Evolutionary conservation across 441 rosid species (phyloP), one percentile per base, ranked within the genome.

Genomic region (Hura crepitans): DNA sequence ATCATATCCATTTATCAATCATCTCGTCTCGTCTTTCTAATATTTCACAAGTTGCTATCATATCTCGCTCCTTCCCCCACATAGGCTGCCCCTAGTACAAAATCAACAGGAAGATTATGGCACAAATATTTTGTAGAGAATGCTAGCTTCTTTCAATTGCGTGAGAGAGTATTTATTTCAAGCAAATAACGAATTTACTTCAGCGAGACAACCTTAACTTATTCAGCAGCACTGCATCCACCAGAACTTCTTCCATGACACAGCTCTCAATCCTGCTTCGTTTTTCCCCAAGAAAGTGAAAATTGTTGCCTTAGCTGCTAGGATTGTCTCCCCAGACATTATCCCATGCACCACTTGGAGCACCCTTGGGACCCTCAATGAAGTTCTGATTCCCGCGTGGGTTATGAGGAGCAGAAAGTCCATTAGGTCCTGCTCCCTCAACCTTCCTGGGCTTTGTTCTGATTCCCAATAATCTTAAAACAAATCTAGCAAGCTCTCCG

Each of bases 401-500:
- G 60, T 89, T 84, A 53, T 81, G 88, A 49, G 86, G 84, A 62
- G 75, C 82, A 13, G 89, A 91, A 12, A 72, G 86, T 55, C 91
- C 92, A 45, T 85, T 77, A 62, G 88, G 85, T 54, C 87, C 94
- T 1, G 82, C 83, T 73, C 84, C 92, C 73, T 86, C 86, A 76
- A 83, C 75, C 77, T 83, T 89, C 71, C 83, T 72, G 12, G 93
- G 85, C 70, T 87, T 89, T 74, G 95, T 75, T 82, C 72, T 92
- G 50, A 95, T 72, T 65, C 99, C 99, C 67, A 95, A 85, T 68
- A 95, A 20, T 74, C 97, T 87, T 71, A 92, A 73, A 33, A 88
- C 99, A 74, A 95, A 95, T 81, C 98, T 85, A 42, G 99, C 98
- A 74, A 95, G 78, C 80, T 95, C 99, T 51, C 99, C 97, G 66